These are phyloP conservation scores for Blastocystis hominis DNA, from an alignment of 352 stramenopile genomes.

Conservation along the genomic window DNA sequence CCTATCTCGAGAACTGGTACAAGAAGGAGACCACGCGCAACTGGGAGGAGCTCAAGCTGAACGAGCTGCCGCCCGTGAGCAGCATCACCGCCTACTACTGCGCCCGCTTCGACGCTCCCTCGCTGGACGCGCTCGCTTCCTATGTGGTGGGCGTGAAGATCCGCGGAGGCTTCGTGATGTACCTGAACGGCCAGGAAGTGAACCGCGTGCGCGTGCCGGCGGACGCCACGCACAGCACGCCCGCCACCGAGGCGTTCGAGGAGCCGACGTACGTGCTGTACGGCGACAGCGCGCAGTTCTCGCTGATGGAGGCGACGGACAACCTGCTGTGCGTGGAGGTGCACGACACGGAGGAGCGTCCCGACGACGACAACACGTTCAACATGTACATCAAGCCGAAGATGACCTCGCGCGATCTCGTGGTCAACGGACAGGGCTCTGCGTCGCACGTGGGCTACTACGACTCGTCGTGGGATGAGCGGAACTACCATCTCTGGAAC, in stretches of 20 bases:
- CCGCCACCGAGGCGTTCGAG: background rate
- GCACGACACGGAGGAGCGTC: background rate
- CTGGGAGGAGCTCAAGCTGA: background rate
- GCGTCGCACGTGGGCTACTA: background rate
- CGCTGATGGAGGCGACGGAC: background rate
- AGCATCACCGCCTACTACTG: constrained; percentile 30
- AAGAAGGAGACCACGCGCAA: background rate
- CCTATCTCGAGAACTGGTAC: background rate
- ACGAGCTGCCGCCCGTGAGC: background rate
- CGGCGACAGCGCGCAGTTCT: background rate
- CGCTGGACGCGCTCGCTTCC: background rate
- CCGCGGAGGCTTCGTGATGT: constrained; percentile 9
- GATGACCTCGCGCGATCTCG: background rate
- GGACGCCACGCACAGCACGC: background rate
- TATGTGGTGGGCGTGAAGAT: background rate
- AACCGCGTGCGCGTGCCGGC: constrained; percentile 10
- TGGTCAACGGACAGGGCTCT: background rate
- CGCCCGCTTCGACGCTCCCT: background rate
- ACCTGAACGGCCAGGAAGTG: constrained; percentile 34
- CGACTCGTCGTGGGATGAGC: background rate
- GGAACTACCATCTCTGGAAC: background rate
- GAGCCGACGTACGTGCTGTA: background rate
- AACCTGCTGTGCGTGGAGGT: constrained; percentile 46
- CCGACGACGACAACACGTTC: background rate
- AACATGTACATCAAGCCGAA: background rate